phyloP scores from a whole-genome alignment of 2,329 filamentous ascomycete species.

The Monosporascus sp. region DNA sequence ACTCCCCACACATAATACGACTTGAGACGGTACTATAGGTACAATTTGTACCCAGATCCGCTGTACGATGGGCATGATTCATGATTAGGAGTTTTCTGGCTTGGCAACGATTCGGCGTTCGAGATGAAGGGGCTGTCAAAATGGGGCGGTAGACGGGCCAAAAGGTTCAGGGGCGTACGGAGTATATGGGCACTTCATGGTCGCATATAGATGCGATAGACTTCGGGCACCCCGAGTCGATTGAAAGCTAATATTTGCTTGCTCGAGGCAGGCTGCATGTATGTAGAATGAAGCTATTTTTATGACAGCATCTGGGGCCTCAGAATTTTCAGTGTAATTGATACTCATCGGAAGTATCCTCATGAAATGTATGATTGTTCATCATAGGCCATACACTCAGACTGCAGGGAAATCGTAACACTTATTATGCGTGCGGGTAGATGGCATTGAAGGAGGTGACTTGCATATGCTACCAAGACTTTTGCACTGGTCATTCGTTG shows the following conservation, averaged over 20 bases:
- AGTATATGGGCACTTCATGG: neutral
- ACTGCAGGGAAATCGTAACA: neutral
- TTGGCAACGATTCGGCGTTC: neutral
- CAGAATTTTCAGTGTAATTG: slow-evolving; percentile 30
- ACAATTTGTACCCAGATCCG: neutral
- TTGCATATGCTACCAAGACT: neutral
- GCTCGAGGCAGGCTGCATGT: neutral
- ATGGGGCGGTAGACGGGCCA: neutral
- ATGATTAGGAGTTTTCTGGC: neutral
- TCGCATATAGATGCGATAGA: neutral
- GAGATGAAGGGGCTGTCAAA: neutral
- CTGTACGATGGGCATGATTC: neutral
- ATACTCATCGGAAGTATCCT: slow-evolving; percentile 26
- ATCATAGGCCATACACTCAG: slow-evolving; percentile 22
- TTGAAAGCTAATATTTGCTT: neutral
- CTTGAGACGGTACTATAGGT: neutral
- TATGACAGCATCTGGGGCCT: slow-evolving; percentile 14
- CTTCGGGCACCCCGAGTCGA: neutral
- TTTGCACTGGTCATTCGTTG: neutral
- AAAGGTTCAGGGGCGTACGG: neutral
- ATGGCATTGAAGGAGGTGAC: neutral
- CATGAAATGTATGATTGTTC: slow-evolving; percentile 25
- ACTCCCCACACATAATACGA: neutral
- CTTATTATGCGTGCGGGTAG: neutral
- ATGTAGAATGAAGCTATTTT: neutral